Evolutionary conservation across 1,139 yeast species (phyloP), one percentile per base, ranked within the genome.

Genomic region (Pichia sp.): DNA sequence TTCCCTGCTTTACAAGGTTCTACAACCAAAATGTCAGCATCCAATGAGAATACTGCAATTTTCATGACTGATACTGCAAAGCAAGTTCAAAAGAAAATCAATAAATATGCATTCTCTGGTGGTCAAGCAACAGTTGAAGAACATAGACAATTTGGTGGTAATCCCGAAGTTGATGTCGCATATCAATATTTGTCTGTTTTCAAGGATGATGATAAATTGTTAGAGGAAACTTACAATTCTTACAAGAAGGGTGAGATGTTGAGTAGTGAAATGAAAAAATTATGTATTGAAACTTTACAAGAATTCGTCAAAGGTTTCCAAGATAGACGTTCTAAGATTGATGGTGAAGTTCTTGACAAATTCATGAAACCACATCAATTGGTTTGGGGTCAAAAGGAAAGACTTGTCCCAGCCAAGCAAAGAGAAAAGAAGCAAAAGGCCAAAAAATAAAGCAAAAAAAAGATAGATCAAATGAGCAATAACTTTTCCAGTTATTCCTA

Each of bases 1-100:
- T 92, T 94, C 84, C 99, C 99, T 38, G 97, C 98, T 42, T 74
- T 94, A 57, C 97, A 92, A 71, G 99, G 99, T 42, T 84, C 97
- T 4, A 77, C 88, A 29, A 86, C 97, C 40, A 94, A 94, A 68
- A 94, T 94, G 99, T 84, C 95, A 49, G 97, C 98, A 6, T 83
- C 95, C 28, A 90, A 85, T 63, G 70, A 73, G 46, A 74, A 75
- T 46, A 79, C 90, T 32, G 87, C 95, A 11, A 88, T 94, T 54
- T 92, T 84, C 69, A 83, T 94, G 94, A 90, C 86, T 50, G 99
- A 94, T 65, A 85, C 97, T 2, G 79, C 95, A 43, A 85, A 85
- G 64, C 90, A 85, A 68, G 85, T 94, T 55, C 84, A 85, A 64
- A 92, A 87, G 74, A 94, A 94, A 68, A 85, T 94, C 64, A 94